Conservation (phyloP, 2,329 filamentous ascomycete genomes). For the Colletotrichum eleusines region DNA sequence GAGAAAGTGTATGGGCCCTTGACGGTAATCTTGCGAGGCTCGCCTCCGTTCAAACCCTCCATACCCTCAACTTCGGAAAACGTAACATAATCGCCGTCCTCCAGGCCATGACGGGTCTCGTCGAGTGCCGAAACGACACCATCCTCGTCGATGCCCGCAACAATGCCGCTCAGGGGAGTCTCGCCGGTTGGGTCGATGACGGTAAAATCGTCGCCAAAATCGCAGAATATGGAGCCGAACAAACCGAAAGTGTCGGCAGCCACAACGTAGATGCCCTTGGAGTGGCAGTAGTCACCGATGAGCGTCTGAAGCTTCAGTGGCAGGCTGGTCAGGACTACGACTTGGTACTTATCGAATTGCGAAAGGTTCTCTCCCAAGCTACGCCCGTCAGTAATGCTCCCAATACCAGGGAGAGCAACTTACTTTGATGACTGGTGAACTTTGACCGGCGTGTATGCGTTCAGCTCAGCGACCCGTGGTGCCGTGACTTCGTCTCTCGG, state of each 20-base stretch:
- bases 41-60: conserved; percentile 85
- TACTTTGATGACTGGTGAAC: conserved; percentile 75
- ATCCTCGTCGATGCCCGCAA: conserved; percentile 89
- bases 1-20: conserved; percentile 98
- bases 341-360: conserved; percentile 90
- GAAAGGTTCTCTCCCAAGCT: conserved; percentile 82
- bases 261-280: conserved; percentile 91
- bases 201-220: conserved; percentile 95
- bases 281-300: conserved; percentile 93
- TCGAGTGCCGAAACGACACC: conserved; percentile 93
- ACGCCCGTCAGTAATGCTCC: conserved; percentile 46
- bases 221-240: conserved; percentile 96
- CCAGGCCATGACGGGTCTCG: conserved; percentile 92
- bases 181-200: conserved; percentile 92
- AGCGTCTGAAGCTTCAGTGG: conserved; percentile 82
- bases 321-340: conserved; percentile 89
- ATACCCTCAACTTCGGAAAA: conserved; percentile 95
- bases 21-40: conserved; percentile 90
- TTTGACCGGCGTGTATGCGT: conserved; percentile 92
- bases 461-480: conserved; percentile 92
- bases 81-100: conserved; percentile 96
- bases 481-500: conserved; percentile 88
- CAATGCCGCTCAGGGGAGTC: conserved; percentile 86
- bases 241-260: conserved; percentile 91
- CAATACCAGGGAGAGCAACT: conserved; percentile 21